Conservation (phyloP, 768 basidiomycete species). For the Mycena amicta region DNA sequence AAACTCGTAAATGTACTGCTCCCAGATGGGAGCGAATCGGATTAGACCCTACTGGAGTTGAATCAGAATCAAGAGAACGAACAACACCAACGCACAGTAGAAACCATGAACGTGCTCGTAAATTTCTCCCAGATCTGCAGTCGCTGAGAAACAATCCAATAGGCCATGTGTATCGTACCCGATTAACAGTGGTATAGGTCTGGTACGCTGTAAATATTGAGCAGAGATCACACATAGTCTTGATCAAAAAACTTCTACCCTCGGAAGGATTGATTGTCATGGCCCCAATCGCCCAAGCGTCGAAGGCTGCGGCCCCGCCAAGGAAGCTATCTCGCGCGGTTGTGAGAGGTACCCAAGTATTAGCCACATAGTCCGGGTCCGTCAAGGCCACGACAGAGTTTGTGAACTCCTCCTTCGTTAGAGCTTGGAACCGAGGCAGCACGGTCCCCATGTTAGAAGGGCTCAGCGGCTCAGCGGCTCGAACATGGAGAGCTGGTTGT, state of each 20-base stretch:
- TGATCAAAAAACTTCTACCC: slow-evolving; percentile 1
- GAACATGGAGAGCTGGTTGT: slow-evolving; percentile 64
- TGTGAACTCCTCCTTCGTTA: slow-evolving; percentile 38
- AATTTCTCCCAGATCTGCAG: slow-evolving; percentile 89
- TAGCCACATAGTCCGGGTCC: slow-evolving; percentile 43
- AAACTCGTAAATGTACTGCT: slow-evolving; percentile 63
- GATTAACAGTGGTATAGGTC: slow-evolving; percentile 69
- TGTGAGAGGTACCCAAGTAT: slow-evolving; percentile 57
- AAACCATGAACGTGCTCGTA: slow-evolving; percentile 50
- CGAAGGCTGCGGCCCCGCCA: slow-evolving; percentile 68
- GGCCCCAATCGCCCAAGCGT: slow-evolving; percentile 60
- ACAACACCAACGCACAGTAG: slow-evolving; percentile 35
- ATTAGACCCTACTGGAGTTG: slow-evolving; percentile 40
- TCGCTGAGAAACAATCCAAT: too few species aligned
- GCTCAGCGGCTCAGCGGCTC: slow-evolving; percentile 43
- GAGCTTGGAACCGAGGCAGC: slow-evolving; percentile 55
- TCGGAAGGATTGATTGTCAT: slow-evolving; percentile 72
- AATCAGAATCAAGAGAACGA: background rate
- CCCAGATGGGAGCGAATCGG: slow-evolving; percentile 59
- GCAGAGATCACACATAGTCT: too few species aligned
- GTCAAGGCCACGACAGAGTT: slow-evolving; percentile 37
- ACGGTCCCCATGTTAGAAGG: slow-evolving; percentile 41
- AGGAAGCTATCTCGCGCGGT: slow-evolving; percentile 61
- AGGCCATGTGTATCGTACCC: too few species aligned
- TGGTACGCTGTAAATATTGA: slow-evolving; percentile 65